Evolutionary conservation across 345 rosid species (phyloP).

Genomic region (Lagerstroemia speciosa): DNA sequence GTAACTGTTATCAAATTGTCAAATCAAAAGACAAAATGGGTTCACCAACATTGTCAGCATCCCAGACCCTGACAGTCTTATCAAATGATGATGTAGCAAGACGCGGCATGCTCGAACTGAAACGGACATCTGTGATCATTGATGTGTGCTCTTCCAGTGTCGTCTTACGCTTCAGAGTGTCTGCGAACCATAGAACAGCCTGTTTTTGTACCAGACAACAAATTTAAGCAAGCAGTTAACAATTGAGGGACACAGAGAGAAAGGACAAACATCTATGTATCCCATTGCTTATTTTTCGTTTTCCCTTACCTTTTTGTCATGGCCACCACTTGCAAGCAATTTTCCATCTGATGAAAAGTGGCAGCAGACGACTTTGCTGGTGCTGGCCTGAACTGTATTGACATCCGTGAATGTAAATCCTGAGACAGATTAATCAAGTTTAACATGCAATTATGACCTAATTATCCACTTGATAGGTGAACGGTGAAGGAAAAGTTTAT

Average conservation of each 20-base stretch:
- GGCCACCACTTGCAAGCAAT: slow-evolving; percentile 94
- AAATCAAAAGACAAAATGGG: slow-evolving; percentile 5
- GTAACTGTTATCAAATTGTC: not conserved
- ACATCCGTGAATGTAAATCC: slow-evolving; percentile 19
- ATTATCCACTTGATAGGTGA: not conserved
- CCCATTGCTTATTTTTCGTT: not conserved
- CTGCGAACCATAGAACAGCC: slow-evolving; percentile 88
- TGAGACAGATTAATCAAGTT: slow-evolving; percentile 1
- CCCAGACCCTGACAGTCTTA: slow-evolving; percentile 98
- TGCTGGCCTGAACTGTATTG: slow-evolving; percentile 68
- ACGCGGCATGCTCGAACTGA: slow-evolving; percentile 81
- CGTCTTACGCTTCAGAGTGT: slow-evolving; percentile 56
- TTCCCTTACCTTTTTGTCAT: slow-evolving; percentile 73
- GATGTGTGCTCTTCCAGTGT: slow-evolving; percentile 78
- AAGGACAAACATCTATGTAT: not conserved
- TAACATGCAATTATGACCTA: not conserved
- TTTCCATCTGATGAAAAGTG: slow-evolving; percentile 98
- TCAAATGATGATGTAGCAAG: slow-evolving; percentile 96
- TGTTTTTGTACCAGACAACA: slow-evolving; percentile 21
- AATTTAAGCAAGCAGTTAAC: not conserved
- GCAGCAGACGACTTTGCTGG: slow-evolving; percentile 67
- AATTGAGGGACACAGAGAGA: not conserved
- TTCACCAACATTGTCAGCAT: slow-evolving; percentile 76
- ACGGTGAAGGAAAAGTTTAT: not conserved
- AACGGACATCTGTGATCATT: slow-evolving; percentile 86